These are phyloP conservation scores for Backusella psychrophila DNA, from an alignment of 192 early-diverging fungal species.

Conservation along the genomic window DNA sequence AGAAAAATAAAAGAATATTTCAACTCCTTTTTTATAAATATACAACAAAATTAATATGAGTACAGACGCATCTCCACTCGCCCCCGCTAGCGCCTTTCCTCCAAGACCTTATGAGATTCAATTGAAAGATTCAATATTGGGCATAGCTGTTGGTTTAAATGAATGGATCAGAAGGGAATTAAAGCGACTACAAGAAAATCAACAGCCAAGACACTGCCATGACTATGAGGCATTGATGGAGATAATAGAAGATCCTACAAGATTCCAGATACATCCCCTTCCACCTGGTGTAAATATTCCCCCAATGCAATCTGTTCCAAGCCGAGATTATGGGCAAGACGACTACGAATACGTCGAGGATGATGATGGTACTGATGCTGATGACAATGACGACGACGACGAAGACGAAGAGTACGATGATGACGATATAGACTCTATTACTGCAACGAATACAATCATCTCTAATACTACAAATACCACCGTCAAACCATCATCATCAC, in stretches of 20 bases:
- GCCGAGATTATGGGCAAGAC: neutral
- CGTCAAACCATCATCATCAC: too few species aligned
- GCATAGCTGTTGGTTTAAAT: neutral
- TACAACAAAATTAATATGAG: neutral
- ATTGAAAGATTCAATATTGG: slow-evolving; percentile 2
- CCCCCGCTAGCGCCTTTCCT: neutral
- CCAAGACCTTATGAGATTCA: neutral
- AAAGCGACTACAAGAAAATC: slow-evolving; percentile 3
- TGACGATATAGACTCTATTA: neutral
- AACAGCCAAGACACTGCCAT: slow-evolving; percentile 19
- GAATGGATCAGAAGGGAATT: slow-evolving; percentile 12
- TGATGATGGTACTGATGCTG: neutral
- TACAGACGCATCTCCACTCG: neutral
- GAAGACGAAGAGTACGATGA: neutral
- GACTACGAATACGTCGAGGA: neutral
- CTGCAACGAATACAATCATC: neutral
- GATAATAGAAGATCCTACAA: slow-evolving; percentile 19
- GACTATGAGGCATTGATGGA: slow-evolving; percentile 16
- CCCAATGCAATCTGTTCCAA: neutral
- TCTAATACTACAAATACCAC: neutral
- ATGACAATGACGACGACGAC: neutral
- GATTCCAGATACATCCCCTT: neutral
- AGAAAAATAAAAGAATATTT: neutral
- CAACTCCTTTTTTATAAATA: neutral
- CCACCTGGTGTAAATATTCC: neutral